Evolutionary conservation across 306 rosid species (phyloP).

Genomic region (Cercis canadensis): DNA sequence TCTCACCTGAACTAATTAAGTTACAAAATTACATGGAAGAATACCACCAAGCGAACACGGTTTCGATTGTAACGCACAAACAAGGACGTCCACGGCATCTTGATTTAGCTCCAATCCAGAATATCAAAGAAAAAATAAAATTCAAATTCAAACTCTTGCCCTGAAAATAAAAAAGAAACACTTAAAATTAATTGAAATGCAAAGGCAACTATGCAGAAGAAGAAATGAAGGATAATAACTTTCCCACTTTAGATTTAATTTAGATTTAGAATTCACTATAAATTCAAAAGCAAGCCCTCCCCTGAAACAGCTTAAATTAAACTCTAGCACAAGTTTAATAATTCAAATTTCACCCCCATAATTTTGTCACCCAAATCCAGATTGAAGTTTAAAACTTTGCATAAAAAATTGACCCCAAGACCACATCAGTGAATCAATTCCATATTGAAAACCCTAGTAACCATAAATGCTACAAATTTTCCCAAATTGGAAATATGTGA

Average conservation of each 20-base stretch:
- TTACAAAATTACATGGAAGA: slow-evolving; percentile 93
- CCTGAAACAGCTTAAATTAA: slow-evolving; percentile 9
- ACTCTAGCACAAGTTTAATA: slow-evolving; percentile 19
- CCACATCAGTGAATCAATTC: slow-evolving; percentile 29
- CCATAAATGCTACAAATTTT: slow-evolving; percentile 4
- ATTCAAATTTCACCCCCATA: slow-evolving; percentile 22
- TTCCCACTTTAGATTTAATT: not conserved
- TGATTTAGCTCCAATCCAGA: slow-evolving; percentile 56
- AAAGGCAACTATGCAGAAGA: not conserved
- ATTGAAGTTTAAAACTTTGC: slow-evolving; percentile 37
- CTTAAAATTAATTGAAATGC: not conserved
- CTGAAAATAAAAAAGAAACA: slow-evolving; percentile 40
- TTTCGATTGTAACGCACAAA: slow-evolving; percentile 68
- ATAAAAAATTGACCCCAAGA: not conserved
- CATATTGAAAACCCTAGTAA: slow-evolving; percentile 32
- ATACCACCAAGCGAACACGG: slow-evolving; percentile 89
- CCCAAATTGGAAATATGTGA: not conserved
- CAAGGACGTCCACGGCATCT: slow-evolving; percentile 90
- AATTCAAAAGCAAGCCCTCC: not conserved
- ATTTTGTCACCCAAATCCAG: not conserved
- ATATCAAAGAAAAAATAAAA: slow-evolving; percentile 7
- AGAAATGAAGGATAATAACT: not conserved
- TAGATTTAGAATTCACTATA: not conserved
- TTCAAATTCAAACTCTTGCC: slow-evolving; percentile 36
- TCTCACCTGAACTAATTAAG: slow-evolving; percentile 62